Percentiles rank a stretch among this genome's conserved stretches.
Evolutionary conservation across 2,329 filamentous ascomycete species (phyloP).

Genomic region (Boeremia lycopersici): DNA sequence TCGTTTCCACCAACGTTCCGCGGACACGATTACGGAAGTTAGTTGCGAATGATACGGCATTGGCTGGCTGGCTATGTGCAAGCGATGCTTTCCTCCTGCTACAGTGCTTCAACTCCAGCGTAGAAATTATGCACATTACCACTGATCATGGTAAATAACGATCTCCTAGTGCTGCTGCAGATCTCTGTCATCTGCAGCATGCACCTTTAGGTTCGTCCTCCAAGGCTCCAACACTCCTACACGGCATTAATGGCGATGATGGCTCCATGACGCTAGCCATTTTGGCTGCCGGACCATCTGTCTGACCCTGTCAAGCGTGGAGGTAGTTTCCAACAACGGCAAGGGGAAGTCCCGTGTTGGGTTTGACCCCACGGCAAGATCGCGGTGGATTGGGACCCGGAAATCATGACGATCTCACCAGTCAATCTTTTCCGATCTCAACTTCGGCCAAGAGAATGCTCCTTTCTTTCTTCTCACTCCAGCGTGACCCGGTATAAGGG

Average conservation of each 20-base stretch:
- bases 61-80: not conserved
- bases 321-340: constrained; percentile 8
- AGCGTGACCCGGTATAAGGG: constrained; percentile 13
- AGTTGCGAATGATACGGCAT: not conserved
- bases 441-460: constrained; percentile 10
- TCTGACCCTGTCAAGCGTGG: constrained; percentile 7
- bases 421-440: not conserved
- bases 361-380: constrained; percentile 11
- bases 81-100: not conserved
- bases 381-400: not conserved
- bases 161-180: constrained; percentile 5
- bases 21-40: not conserved
- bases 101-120: not conserved
- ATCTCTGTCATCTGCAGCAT: constrained; percentile 4
- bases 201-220: not conserved
- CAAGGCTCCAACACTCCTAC: constrained; percentile 3
- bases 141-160: constrained; percentile 10
- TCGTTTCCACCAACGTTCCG: constrained; percentile 5
- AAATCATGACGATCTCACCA: constrained; percentile 10
- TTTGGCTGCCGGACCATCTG: constrained; percentile 9
- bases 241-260: not conserved
- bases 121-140: not conserved
- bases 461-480: constrained; percentile 3
- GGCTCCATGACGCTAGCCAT: constrained; percentile 2
- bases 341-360: constrained; percentile 7